Conservation (phyloP, 73 alveolate species). For the Tetrahymena malaccensis region DNA sequence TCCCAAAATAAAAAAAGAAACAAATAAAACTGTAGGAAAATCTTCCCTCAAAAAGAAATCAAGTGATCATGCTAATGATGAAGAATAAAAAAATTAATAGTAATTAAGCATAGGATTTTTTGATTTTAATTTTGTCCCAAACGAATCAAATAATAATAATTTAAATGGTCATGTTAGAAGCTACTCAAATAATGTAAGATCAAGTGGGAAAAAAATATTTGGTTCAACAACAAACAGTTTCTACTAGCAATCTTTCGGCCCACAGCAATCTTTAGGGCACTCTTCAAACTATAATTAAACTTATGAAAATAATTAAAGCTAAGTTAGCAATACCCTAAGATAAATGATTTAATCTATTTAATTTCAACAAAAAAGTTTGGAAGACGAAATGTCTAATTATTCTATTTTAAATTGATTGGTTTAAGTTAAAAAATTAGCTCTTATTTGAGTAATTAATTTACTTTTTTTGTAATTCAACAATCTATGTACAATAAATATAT, state of each 20-base stretch:
- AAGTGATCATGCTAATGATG: background rate
- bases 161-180: background rate
- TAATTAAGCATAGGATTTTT: background rate
- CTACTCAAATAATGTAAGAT: background rate
- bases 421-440: background rate
- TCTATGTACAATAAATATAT: no score
- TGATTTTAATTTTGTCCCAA: background rate
- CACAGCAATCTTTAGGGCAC: background rate
- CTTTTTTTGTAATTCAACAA: no score
- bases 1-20: background rate
- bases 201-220: background rate
- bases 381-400: background rate
- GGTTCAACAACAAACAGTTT: background rate
- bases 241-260: background rate
- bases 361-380: background rate
- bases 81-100: background rate
- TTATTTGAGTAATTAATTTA: no score
- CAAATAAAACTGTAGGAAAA: background rate
- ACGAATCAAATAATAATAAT: background rate
- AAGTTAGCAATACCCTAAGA: background rate
- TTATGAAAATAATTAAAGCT: background rate
- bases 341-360: background rate
- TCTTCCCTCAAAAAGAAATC: background rate
- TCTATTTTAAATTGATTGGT: background rate
- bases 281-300: background rate